A percentile compares a stretch with the other conserved stretches of the same genome.
phyloP scores from a whole-genome alignment of 179 eudicot genomes.

The Corrigiola litoralis region DNA sequence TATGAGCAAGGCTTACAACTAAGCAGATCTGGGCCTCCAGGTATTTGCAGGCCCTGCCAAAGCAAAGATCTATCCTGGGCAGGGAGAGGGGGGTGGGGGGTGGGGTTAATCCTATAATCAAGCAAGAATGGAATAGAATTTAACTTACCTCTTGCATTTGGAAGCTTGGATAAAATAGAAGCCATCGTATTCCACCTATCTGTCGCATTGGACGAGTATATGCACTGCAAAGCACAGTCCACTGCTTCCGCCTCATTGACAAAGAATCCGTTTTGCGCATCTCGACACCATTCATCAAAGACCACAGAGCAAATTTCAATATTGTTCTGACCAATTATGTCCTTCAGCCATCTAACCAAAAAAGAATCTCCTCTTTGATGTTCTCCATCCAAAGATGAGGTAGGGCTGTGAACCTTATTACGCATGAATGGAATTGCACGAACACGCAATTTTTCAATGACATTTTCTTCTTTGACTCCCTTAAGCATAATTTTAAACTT shows the following conservation, averaged over 20 bases:
- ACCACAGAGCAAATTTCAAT: conserved; percentile 65
- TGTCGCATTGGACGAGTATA: conserved; percentile 55
- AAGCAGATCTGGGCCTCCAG: too few species aligned
- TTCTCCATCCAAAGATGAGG: conserved; percentile 26
- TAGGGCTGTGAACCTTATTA: conserved; percentile 30
- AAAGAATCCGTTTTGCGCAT: conserved; percentile 44
- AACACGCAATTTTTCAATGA: conserved; percentile 50
- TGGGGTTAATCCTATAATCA: too few species aligned
- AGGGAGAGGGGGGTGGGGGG: too few species aligned
- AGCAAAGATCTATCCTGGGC: too few species aligned
- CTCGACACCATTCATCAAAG: conserved; percentile 74
- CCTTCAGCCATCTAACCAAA: conserved; percentile 90
- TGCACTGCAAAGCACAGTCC: conserved; percentile 83
- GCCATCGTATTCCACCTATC: conserved; percentile 93
- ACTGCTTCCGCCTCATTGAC: conserved; percentile 59
- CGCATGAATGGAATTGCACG: conserved; percentile 83
- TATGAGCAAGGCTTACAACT: too few species aligned
- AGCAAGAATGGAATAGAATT: not conserved
- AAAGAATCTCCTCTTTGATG: conserved; percentile 45
- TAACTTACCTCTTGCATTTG: conserved; percentile 54
- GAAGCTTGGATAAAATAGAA: conserved; percentile 73
- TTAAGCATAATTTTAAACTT: conserved; percentile 75
- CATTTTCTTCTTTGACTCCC: conserved; percentile 62
- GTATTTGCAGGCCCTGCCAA: too few species aligned
- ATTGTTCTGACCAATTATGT: conserved; percentile 58